Percentiles rank a stretch among this genome's conserved stretches.
phyloP scores from a whole-genome alignment of 164 flowering plant species.

The Umbellularia californica region DNA sequence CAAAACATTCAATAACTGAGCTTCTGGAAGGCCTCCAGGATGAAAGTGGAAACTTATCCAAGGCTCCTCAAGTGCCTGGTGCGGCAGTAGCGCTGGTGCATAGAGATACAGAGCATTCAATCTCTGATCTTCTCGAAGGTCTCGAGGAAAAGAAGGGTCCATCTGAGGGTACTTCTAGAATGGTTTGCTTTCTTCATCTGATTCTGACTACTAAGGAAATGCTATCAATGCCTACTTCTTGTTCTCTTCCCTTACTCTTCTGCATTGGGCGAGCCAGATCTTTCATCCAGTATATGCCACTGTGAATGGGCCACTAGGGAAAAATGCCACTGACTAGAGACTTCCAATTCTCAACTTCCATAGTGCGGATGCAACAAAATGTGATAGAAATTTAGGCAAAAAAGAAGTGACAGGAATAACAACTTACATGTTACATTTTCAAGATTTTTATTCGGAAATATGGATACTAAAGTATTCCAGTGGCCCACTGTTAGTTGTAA shows the following conservation, averaged over 20 bases:
- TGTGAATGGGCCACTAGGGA: background rate
- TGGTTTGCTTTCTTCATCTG: constrained; percentile 30
- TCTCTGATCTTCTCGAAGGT: constrained; percentile 51
- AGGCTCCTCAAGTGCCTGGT: constrained; percentile 12
- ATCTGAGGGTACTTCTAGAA: constrained; percentile 22
- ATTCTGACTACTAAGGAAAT: background rate
- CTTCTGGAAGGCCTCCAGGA: constrained; percentile 48
- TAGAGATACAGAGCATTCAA: constrained; percentile 28
- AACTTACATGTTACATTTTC: too few relatives aligned
- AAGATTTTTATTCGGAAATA: too few relatives aligned
- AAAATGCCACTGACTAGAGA: background rate
- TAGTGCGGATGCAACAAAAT: background rate
- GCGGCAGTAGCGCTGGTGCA: constrained; percentile 20
- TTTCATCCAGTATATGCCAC: background rate
- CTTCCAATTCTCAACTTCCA: background rate
- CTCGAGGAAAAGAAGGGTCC: constrained; percentile 36
- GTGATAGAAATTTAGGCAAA: too few relatives aligned
- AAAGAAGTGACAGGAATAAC: too few relatives aligned
- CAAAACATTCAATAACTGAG: constrained; percentile 47
- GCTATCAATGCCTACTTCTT: background rate
- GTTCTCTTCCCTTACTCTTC: background rate
- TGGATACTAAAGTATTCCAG: too few relatives aligned
- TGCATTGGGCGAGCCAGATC: background rate
- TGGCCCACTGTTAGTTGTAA: too few relatives aligned
- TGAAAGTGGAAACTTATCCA: constrained; percentile 20